A percentile compares a stretch with the other conserved stretches of the same genome.
Evolutionary conservation across 2,329 filamentous ascomycete species (phyloP).

Genomic region (Fusarium concolor): DNA sequence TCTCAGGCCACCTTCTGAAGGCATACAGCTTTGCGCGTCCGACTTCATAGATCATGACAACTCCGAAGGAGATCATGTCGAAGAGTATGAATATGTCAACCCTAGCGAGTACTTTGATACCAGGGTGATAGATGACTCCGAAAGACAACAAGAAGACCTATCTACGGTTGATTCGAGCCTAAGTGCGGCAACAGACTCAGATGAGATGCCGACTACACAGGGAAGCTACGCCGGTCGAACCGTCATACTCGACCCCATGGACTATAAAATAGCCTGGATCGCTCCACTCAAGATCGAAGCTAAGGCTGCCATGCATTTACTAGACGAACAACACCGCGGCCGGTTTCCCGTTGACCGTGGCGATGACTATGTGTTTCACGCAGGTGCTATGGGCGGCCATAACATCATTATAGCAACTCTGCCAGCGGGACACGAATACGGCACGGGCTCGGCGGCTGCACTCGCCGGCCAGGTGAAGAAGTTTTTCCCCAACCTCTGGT

Average conservation of each 20-base stretch:
- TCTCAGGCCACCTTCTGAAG: too few species aligned
- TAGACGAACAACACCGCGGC: constrained; percentile 50
- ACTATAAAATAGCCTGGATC: constrained; percentile 54
- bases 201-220: too few species aligned
- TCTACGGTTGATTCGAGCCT: too few species aligned
- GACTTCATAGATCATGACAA: too few species aligned
- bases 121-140: too few species aligned
- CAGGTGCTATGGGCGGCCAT: constrained; percentile 53
- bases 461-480: constrained; percentile 51
- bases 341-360: constrained; percentile 48
- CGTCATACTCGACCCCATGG: constrained; percentile 1
- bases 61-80: too few species aligned
- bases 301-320: constrained; percentile 49
- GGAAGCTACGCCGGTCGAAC: too few species aligned
- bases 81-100: too few species aligned
- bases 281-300: constrained; percentile 54
- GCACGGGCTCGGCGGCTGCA: constrained; percentile 50
- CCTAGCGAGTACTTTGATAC: too few species aligned
- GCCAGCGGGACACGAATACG: constrained; percentile 34
- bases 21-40: too few species aligned
- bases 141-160: too few species aligned
- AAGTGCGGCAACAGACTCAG: too few species aligned
- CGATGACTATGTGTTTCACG: constrained; percentile 53
- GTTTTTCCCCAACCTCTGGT: constrained; percentile 53
- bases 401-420: constrained; percentile 31